Percentiles rank a stretch among this genome's conserved stretches.
Conservation (phyloP, 495 filamentous ascomycete genomes). For the Aspergillus asperescens region DNA sequence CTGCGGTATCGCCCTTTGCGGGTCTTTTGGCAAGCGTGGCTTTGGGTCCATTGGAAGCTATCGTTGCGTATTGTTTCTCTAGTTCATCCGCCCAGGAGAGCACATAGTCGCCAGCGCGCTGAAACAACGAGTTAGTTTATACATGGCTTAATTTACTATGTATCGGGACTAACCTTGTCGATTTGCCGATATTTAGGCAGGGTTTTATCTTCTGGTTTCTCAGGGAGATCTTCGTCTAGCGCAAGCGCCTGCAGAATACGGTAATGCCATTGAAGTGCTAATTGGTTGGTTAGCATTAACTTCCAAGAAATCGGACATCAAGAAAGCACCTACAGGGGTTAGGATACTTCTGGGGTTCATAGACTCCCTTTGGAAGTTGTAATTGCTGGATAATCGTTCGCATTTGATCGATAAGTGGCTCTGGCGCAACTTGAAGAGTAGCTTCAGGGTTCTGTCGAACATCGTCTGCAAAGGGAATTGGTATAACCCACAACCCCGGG, state of each 20-base stretch:
- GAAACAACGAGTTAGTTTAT: background rate
- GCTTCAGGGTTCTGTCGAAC: constrained; percentile 67
- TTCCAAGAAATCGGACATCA: background rate
- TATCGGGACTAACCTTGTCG: constrained; percentile 54
- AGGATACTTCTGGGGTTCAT: constrained; percentile 81
- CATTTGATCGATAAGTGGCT: constrained; percentile 75
- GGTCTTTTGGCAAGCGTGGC: constrained; percentile 44
- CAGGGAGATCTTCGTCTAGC: constrained; percentile 85
- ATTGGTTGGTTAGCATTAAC: background rate
- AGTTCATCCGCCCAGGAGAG: constrained; percentile 69
- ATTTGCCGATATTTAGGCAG: constrained; percentile 78
- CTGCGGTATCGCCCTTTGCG: constrained; percentile 31
- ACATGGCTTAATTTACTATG: background rate
- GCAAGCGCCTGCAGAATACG: constrained; percentile 88
- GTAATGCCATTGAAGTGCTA: constrained; percentile 93
- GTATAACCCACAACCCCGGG: constrained; percentile 83
- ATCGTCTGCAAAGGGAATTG: constrained; percentile 88
- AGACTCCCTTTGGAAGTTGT: constrained; percentile 80
- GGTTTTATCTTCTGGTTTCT: constrained; percentile 75
- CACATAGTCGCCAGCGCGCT: constrained; percentile 70
- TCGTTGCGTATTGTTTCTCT: constrained; percentile 46
- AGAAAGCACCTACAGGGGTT: constrained; percentile 57
- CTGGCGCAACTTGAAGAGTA: constrained; percentile 53
- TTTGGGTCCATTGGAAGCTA: constrained; percentile 32
- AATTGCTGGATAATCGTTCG: constrained; percentile 73